These are phyloP conservation scores for Cyclostephanos invisitatus DNA, from an alignment of 108 stramenopile species.

Conservation along the genomic window DNA sequence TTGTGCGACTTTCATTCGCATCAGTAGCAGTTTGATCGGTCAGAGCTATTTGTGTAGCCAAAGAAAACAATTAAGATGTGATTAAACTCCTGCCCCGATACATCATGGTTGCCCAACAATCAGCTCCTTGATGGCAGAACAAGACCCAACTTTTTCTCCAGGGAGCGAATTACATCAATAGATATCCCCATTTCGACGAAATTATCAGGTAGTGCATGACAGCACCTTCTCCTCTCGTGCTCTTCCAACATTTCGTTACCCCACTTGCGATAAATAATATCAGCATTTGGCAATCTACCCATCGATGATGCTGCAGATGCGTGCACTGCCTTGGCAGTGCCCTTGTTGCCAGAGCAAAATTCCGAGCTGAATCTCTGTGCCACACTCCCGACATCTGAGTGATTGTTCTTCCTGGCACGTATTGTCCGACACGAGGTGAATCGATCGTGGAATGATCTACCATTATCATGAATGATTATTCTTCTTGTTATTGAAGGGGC, in stretches of 20 bases:
- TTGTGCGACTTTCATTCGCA: too few relatives aligned
- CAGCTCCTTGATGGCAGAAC: conserved; percentile 15
- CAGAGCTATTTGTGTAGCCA: too few relatives aligned
- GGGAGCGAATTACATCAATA: conserved; percentile 21
- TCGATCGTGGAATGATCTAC: conserved; percentile 6
- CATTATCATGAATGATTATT: conserved; percentile 17
- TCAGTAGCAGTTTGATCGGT: too few relatives aligned
- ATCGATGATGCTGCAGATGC: neutral
- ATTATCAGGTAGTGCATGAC: conserved; percentile 38
- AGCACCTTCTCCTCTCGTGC: conserved; percentile 34
- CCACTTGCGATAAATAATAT: conserved; percentile 32
- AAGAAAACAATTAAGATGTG: too few relatives aligned
- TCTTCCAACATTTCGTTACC: conserved; percentile 36
- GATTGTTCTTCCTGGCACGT: conserved; percentile 3
- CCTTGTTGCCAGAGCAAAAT: neutral
- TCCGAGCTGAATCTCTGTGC: conserved; percentile 20
- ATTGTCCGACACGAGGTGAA: neutral
- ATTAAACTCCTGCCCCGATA: too few relatives aligned
- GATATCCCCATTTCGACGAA: conserved; percentile 23
- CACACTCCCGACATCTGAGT: neutral
- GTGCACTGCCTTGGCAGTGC: neutral
- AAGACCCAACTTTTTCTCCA: conserved; percentile 21
- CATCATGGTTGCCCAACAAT: neutral
- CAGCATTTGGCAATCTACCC: neutral
- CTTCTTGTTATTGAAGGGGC: conserved; percentile 1